Conservation (phyloP, 2,329 filamentous ascomycete species). For the Aaosphaeria arxii region DNA sequence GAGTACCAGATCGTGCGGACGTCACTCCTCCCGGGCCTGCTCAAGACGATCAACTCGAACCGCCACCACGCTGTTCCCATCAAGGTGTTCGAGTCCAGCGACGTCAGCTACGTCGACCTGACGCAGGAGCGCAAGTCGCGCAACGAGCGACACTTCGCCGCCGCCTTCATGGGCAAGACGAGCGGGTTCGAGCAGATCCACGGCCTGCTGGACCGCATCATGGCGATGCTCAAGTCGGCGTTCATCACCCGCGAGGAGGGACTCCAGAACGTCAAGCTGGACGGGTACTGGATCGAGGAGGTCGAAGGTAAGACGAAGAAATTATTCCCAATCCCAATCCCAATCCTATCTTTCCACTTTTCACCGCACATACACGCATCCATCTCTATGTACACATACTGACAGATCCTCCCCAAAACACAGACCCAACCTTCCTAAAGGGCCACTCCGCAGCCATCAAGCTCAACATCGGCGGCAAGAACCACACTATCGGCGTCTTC, state of each 20-base stretch:
- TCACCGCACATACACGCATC: background rate
- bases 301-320: slow-evolving; percentile 60
- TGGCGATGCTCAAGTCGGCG: slow-evolving; percentile 83
- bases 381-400: background rate
- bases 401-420: background rate
- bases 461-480: slow-evolving; percentile 70
- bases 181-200: slow-evolving; percentile 96
- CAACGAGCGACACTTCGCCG: slow-evolving; percentile 95
- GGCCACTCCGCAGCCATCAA: slow-evolving; percentile 86
- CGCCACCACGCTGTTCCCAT: slow-evolving; percentile 84
- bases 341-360: no score
- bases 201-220: slow-evolving; percentile 84
- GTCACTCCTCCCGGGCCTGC: slow-evolving; percentile 76
- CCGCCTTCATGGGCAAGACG: slow-evolving; percentile 90
- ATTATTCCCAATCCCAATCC: background rate
- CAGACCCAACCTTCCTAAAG: slow-evolving; percentile 82
- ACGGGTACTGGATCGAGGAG: slow-evolving; percentile 91
- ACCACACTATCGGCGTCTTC: slow-evolving; percentile 78
- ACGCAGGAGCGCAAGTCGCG: slow-evolving; percentile 75
- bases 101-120: slow-evolving; percentile 88
- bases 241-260: slow-evolving; percentile 74
- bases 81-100: slow-evolving; percentile 87
- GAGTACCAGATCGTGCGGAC: slow-evolving; percentile 95
- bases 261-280: slow-evolving; percentile 57
- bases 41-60: slow-evolving; percentile 94